A percentile compares a stretch with the other conserved stretches of the same genome.
These are phyloP conservation scores for Jaapia argillacea DNA, from an alignment of 768 basidiomycete genomes.

Conservation along the genomic window DNA sequence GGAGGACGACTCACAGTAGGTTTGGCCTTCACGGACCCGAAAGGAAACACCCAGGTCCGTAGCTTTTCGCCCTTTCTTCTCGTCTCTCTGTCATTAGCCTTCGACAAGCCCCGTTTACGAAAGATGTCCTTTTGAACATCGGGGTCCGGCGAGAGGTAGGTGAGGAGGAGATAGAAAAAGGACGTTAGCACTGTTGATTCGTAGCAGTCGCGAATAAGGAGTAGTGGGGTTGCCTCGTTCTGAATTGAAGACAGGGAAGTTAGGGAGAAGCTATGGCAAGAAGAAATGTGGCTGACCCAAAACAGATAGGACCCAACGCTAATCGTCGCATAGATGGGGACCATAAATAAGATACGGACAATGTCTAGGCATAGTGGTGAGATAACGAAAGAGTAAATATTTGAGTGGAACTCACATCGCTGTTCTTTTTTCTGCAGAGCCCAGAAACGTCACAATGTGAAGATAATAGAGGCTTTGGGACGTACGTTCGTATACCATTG, in stretches of 20 bases:
- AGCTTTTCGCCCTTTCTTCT: slow-evolving; percentile 32
- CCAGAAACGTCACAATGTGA: too few relatives aligned
- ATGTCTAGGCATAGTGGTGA: slow-evolving; percentile 38
- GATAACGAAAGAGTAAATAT: neutral
- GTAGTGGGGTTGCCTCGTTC: slow-evolving; percentile 60
- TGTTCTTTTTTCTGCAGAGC: slow-evolving; percentile 62
- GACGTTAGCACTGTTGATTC: slow-evolving; percentile 67
- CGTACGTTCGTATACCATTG: slow-evolving; percentile 62
- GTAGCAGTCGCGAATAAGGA: slow-evolving; percentile 65
- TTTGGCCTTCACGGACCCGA: slow-evolving; percentile 53
- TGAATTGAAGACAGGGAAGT: slow-evolving; percentile 13
- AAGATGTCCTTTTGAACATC: slow-evolving; percentile 56
- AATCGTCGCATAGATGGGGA: slow-evolving; percentile 63
- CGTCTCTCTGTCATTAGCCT: slow-evolving; percentile 37
- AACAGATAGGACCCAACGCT: slow-evolving; percentile 62
- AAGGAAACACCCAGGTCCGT: slow-evolving; percentile 60
- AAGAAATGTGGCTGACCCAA: slow-evolving; percentile 35
- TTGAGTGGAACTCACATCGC: slow-evolving; percentile 33
- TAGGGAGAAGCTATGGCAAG: neutral
- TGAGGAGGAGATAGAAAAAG: slow-evolving; percentile 71
- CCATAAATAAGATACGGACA: slow-evolving; percentile 68
- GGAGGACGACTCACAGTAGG: slow-evolving; percentile 35
- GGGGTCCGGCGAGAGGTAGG: slow-evolving; percentile 54
- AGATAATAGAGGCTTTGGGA: too few relatives aligned
- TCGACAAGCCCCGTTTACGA: slow-evolving; percentile 45